Base-by-base conservation (phyloP, 371 early-diverging fungal species). In the Mortierella sp. region DNA sequence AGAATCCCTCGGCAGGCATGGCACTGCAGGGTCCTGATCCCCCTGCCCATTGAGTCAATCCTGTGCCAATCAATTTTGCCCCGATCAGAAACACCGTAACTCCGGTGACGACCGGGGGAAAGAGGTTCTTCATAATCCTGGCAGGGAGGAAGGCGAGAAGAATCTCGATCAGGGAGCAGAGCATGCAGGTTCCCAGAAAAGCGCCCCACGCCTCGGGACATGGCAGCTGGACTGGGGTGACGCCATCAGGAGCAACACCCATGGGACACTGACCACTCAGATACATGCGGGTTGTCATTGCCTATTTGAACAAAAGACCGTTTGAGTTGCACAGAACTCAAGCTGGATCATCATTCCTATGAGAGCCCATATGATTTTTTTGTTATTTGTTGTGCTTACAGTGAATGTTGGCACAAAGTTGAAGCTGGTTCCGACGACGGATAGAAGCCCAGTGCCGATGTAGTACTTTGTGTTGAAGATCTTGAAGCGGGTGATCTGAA, bases 81-180 rank as follows among this genome's bases (percentile, higher is more conserved):
- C 88, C 88, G 44, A 88, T 88, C 69, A 88, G 67, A 19, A 87
- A 76, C 28, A 88, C 82, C 2, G 87, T 86, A 12, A 80, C 77
- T 57, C 88, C 88, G 12, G 86, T 85, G 1, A 88, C 87, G 41
- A 88, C 83, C 9, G 86, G 86, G 9, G 88, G 88, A 52, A 88
- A 88, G 21, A 88, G 56, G 24, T 78, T 82, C 60, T 83, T 81
- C 40, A 88, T 71, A 0, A 79, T 79, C 46, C 81, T 78, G n/a
- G 86, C 86, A 39, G 88, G 88, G 24, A 86, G 51, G 58, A 88
- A 85, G 21, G 85, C 82, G 52, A 88, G 79, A 3, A 71, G 57
- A 40, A 88, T 85, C 29, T 83, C 86, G 70, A 87, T 79, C 19
- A 85, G 57, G 7, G 82, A 79, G 61, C 87, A 85, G 14, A 87